Evolutionary conservation across 169 alveolate genomes (phyloP), one percentile per base, ranked within the genome.

Genomic region (Sarcocystis neurona): DNA sequence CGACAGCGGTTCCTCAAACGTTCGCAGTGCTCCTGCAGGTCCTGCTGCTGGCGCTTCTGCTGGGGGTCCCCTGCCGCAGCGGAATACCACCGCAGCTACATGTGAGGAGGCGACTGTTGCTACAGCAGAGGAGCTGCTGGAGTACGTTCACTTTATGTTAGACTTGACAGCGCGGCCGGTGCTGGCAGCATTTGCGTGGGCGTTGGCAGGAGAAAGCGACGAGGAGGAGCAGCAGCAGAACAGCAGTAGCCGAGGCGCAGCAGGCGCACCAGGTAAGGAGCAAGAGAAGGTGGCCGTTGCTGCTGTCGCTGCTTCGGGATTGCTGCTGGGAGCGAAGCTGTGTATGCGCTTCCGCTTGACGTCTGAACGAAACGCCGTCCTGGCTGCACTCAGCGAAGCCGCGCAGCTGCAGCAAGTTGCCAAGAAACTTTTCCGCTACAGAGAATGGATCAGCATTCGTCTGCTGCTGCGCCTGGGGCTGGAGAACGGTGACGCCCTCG

Each of bases 391-490:
- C 43, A 27, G 56, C 56, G 32, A 23, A 43, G 43, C 46, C 37
- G 27, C 84, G 27, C 2, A 44, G 27, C 84, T 75, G 44, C 80
- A 72, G 56, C 12, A 37, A 58, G 2, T 63, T 6, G 27, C 60
- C 5, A 3, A 34, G 23, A 2, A 41, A 41, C n/a, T 2, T 15
- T 0, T 50, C 43, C 1, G 30, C n/a, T 43, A n/a, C 43, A 80
- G 32, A 41, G 50, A 80, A 53, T 8, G 46, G 41, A 60, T n/a
- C 43, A 20, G 18, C 43, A 48, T 80, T 37, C 43, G 50, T 23
- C 30, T n/a, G 44, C 88, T 80, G 47, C 39, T 80, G 43, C 30
- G 44, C 23, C 37, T 80, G 5, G 88, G 79, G 30, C 75, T 80
- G 30, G 56, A 34, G 50, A 10, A 47, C 23, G 88, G 88, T 34